Evolutionary conservation across 345 rosid species (phyloP), one percentile per base, ranked within the genome.

Genomic region (Citrus sp.): DNA sequence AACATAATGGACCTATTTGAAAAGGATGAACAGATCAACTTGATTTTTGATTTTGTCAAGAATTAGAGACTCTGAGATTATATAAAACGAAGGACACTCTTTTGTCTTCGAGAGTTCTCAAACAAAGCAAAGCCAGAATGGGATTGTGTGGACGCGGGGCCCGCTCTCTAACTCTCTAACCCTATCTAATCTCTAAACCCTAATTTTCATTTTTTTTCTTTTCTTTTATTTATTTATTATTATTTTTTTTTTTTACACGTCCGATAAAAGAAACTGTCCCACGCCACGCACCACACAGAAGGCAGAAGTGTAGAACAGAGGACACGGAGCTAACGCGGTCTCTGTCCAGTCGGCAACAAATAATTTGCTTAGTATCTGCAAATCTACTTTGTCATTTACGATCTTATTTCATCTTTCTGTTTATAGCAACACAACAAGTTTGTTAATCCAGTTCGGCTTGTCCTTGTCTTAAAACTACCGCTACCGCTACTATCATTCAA

Each of bases 61-160:
- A 54, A 16, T 6, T 16, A 72, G 9, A 37, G 61, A 32, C 13
- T 6, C 19, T 4, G 27, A 14, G 28, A 3, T 24, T 0, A 2
- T 30, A 51, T 22, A 65, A 55, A 58, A 56, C 13, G 14, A 71
- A 42, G n/a, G 40, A 62, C 67, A n/a, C 63, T 68, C 73, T 60
- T 76, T 73, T 51, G 74, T 67, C 77, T 24, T 81, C 42, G 37
- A 66, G 74, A 34, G 55, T 70, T 37, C 73, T 30, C 37, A 72
- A 74, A 71, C 42, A 40, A 82, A 78, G 60, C 76, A 56, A 38
- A 60, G 67, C 74, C 84, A 74, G 79, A 81, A 70, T 74, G 76
- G 81, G 51, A 28, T 27, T 58, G 67, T 51, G 75, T 34, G 22
- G 8, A 6, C 14, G 56, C n/a, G 79, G 81, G 81, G 5, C 84